Conservation (phyloP, 108 stramenopile genomes). For the Stephanodiscus minutulus region DNA sequence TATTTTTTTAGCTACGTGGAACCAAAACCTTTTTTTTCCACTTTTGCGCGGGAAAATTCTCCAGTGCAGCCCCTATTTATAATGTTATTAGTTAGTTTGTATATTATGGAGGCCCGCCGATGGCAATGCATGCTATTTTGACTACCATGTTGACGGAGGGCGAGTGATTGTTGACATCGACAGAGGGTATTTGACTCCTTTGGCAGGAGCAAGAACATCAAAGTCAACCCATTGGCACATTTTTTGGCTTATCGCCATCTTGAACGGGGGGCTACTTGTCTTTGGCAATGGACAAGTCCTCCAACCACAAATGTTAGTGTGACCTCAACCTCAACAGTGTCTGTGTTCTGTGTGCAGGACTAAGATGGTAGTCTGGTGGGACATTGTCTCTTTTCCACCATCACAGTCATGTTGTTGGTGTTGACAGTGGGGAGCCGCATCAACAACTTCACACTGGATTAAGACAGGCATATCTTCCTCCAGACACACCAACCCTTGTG, state of each 20-base stretch:
- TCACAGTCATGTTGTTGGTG: conserved; percentile 96
- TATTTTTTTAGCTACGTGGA: too few species aligned
- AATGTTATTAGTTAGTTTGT: too few species aligned
- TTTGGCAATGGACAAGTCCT: too few species aligned
- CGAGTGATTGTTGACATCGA: too few species aligned
- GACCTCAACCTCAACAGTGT: conserved; percentile 63
- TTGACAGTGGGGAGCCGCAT: conserved; percentile 92
- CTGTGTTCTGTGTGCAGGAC: conserved; percentile 84
- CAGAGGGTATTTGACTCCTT: conserved; percentile 98
- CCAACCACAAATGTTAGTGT: too few species aligned
- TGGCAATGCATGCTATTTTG: too few species aligned
- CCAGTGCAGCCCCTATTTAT: too few species aligned
- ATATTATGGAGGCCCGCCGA: too few species aligned
- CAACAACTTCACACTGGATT: conserved; percentile 98
- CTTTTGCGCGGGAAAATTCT: too few species aligned
- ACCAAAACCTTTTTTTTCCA: too few species aligned
- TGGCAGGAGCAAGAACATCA: conserved; percentile 94
- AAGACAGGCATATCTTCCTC: conserved; percentile 92
- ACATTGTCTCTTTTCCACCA: conserved; percentile 97
- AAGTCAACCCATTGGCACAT: conserved; percentile 97
- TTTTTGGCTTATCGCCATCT: conserved; percentile 89
- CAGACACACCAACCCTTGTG: conserved; percentile 93
- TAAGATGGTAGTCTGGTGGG: conserved; percentile 91
- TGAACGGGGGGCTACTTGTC: conserved; percentile 56
- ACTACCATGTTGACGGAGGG: too few species aligned